Percentiles rank a stretch among this genome's conserved stretches.
Conservation (phyloP, 768 basidiomycete genomes). For the Chalciporus pseudorubinellus region DNA sequence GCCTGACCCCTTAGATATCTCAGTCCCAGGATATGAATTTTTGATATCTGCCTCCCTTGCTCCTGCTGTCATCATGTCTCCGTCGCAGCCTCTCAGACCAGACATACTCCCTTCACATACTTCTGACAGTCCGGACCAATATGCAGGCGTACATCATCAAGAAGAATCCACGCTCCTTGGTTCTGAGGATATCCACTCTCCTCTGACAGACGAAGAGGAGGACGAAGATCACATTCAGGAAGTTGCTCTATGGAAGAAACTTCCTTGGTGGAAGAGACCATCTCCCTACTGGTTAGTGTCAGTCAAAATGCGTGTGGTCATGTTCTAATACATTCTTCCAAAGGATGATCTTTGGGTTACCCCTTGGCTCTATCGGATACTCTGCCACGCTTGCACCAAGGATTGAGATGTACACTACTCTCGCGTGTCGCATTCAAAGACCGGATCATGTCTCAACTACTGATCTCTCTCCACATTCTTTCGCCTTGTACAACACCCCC, state of each 20-base stretch:
- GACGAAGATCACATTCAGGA: conserved; percentile 30
- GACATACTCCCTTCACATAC: conserved; percentile 43
- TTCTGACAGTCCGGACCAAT: conserved; percentile 44
- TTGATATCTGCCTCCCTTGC: not conserved
- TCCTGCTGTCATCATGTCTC: conserved; percentile 12
- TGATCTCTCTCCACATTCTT: not conserved
- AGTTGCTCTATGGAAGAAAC: conserved; percentile 23
- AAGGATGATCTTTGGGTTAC: conserved; percentile 59
- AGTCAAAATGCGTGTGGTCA: not conserved
- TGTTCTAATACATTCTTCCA: not conserved
- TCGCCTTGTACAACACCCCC: not conserved
- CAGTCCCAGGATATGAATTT: not conserved
- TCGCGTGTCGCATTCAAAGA: conserved; percentile 66
- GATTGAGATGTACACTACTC: conserved; percentile 70
- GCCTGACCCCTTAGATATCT: no score
- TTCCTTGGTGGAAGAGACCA: conserved; percentile 76
- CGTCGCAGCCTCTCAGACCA: conserved; percentile 39
- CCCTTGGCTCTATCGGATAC: conserved; percentile 54
- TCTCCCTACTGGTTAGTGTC: conserved; percentile 66
- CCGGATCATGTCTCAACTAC: conserved; percentile 45
- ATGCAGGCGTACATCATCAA: conserved; percentile 39
- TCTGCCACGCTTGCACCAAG: conserved; percentile 64
- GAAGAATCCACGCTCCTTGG: conserved; percentile 36
- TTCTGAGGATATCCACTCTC: conserved; percentile 1
- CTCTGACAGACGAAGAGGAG: conserved; percentile 20